Percentiles rank a stretch among this genome's conserved stretches.
These are phyloP conservation scores for Talaromyces atroroseus DNA, from an alignment of 2,329 filamentous ascomycete species.

Conservation along the genomic window DNA sequence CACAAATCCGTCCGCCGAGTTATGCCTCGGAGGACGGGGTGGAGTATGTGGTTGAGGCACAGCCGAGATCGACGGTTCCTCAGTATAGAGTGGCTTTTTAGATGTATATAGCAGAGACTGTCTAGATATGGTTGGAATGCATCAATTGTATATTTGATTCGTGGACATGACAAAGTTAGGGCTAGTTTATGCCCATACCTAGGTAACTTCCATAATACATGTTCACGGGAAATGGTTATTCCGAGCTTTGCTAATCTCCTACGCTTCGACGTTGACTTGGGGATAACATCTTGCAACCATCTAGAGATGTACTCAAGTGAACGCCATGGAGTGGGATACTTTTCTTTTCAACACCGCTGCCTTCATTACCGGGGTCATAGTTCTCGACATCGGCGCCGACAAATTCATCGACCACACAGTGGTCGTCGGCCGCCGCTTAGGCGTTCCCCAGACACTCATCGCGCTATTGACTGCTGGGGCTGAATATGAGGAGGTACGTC, in stretches of 20 bases:
- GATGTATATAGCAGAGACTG: not conserved
- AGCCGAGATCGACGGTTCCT: constrained; percentile 50
- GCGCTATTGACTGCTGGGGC: constrained; percentile 50
- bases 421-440: constrained; percentile 40
- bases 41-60: constrained; percentile 64
- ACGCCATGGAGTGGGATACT: constrained; percentile 27
- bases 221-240: not conserved
- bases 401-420: constrained; percentile 50
- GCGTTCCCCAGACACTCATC: constrained; percentile 45
- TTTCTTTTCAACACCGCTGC: constrained; percentile 33
- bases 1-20: constrained; percentile 58
- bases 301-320: not conserved
- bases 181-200: not conserved
- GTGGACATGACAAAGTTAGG: too few species aligned
- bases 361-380: constrained; percentile 42
- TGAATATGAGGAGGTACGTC: constrained; percentile 51
- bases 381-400: constrained; percentile 50
- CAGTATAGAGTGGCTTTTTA: not conserved
- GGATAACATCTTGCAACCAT: not conserved
- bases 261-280: not conserved
- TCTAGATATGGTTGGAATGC: not conserved
- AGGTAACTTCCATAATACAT: too few species aligned
- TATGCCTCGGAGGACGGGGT: constrained; percentile 73
- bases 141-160: not conserved
- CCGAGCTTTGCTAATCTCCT: not conserved